phyloP scores from a whole-genome alignment of 1,284 basidiomycete genomes.

The Sporisorium reilianum region DNA sequence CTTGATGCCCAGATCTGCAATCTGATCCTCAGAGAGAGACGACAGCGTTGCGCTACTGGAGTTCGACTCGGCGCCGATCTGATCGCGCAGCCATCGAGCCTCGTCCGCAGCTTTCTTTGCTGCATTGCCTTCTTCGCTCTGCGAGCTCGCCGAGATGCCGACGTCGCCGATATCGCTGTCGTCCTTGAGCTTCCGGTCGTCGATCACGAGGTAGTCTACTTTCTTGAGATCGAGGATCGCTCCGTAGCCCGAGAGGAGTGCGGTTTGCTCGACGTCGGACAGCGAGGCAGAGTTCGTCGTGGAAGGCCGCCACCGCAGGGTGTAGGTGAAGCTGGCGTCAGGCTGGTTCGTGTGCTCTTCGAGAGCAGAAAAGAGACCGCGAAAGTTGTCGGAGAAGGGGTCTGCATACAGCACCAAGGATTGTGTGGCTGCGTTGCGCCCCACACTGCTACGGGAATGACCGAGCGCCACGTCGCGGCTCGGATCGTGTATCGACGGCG shows the following conservation, averaged over 20 bases:
- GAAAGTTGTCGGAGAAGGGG: constrained; percentile 56
- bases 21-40: constrained; percentile 35
- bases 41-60: constrained; percentile 8
- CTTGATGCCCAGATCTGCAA: constrained; percentile 45
- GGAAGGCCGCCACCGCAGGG: constrained; percentile 67
- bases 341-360: constrained; percentile 21
- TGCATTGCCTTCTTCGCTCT: constrained; percentile 13
- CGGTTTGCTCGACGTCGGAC: constrained; percentile 6
- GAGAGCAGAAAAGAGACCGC: constrained; percentile 50
- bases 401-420: constrained; percentile 60
- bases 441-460: constrained; percentile 30
- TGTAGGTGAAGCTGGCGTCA: constrained; percentile 41
- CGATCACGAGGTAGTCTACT: constrained; percentile 91
- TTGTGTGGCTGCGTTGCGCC: not conserved
- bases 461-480: constrained; percentile 57
- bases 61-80: constrained; percentile 26
- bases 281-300: not conserved
- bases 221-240: constrained; percentile 94
- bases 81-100: constrained; percentile 27
- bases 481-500: constrained; percentile 7
- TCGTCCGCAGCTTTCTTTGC: constrained; percentile 12
- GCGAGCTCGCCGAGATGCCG: constrained; percentile 18
- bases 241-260: constrained; percentile 83
- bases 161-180: constrained; percentile 38
- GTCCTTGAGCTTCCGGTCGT: constrained; percentile 62